These are phyloP conservation scores for Penicillium verrucosum DNA, from an alignment of 2,329 filamentous ascomycete genomes.

Conservation along the genomic window DNA sequence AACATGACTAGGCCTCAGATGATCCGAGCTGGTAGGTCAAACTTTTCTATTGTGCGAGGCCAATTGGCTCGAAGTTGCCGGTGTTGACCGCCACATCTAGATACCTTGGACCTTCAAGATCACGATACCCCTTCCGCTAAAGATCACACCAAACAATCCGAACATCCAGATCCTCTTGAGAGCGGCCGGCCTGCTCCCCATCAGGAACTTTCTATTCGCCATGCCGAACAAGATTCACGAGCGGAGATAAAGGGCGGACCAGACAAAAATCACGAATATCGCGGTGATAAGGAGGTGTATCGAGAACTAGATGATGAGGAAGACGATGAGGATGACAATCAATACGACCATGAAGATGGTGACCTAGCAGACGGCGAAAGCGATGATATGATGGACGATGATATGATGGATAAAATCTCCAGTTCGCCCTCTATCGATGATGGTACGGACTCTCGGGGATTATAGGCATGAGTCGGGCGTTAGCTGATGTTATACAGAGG, in stretches of 20 bases:
- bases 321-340: slow-evolving; percentile 19
- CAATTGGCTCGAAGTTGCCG: not conserved
- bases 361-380: slow-evolving; percentile 62
- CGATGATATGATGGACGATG: slow-evolving; percentile 75
- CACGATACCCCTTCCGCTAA: slow-evolving; percentile 77
- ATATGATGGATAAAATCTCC: slow-evolving; percentile 98
- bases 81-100: slow-evolving; percentile 47
- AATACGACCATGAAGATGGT: slow-evolving; percentile 42
- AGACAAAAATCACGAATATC: slow-evolving; percentile 50
- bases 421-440: slow-evolving; percentile 98
- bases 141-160: slow-evolving; percentile 65
- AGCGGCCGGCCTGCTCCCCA: slow-evolving; percentile 66
- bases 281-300: slow-evolving; percentile 34
- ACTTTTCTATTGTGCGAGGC: not conserved
- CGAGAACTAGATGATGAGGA: slow-evolving; percentile 32
- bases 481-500: slow-evolving; percentile 88
- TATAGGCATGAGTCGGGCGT: too few species aligned
- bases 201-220: slow-evolving; percentile 78
- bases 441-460: slow-evolving; percentile 63
- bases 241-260: slow-evolving; percentile 68
- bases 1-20: slow-evolving; percentile 46
- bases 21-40: slow-evolving; percentile 44
- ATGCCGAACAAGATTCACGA: slow-evolving; percentile 71
- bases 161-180: slow-evolving; percentile 51
- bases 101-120: slow-evolving; percentile 93